Conservation (phyloP, 495 filamentous ascomycete species). For the Trichoderma virens region DNA sequence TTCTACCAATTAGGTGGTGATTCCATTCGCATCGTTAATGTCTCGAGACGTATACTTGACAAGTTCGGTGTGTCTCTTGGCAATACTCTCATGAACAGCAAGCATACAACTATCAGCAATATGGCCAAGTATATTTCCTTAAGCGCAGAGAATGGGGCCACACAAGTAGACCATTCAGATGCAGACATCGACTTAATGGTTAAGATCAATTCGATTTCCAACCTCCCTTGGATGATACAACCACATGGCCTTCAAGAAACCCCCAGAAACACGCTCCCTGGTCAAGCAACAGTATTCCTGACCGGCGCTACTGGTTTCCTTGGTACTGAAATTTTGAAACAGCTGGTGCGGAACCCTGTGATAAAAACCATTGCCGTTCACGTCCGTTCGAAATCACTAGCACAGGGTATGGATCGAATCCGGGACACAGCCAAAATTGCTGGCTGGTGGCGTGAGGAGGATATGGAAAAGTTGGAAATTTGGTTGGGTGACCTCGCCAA, state of each 20-base stretch:
- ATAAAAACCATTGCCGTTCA: not conserved
- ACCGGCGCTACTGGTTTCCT: conserved; percentile 4
- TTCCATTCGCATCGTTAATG: conserved; percentile 18
- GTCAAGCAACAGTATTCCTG: not conserved
- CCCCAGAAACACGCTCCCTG: not conserved
- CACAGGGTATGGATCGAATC: not conserved
- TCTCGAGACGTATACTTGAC: not conserved
- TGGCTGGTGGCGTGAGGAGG: conserved; percentile 1
- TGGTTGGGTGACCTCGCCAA: not conserved
- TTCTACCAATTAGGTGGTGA: conserved; percentile 8
- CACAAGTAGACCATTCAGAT: not conserved
- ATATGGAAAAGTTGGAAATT: not conserved
- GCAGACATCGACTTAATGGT: not conserved
- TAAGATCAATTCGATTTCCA: not conserved
- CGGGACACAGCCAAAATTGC: not conserved
- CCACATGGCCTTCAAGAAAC: not conserved
- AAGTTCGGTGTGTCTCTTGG: not conserved
- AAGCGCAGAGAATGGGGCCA: not conserved
- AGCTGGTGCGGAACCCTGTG: not conserved
- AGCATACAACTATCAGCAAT: not conserved
- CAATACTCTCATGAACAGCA: not conserved
- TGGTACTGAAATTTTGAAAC: conserved; percentile 1
- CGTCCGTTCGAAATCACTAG: not conserved
- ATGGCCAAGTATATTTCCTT: not conserved
- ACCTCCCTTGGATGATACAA: not conserved